A percentile compares a stretch with the other conserved stretches of the same genome.
These are phyloP conservation scores for Zygotorulaspora mrakii DNA, from an alignment of 1,139 yeast genomes.

Conservation along the genomic window DNA sequence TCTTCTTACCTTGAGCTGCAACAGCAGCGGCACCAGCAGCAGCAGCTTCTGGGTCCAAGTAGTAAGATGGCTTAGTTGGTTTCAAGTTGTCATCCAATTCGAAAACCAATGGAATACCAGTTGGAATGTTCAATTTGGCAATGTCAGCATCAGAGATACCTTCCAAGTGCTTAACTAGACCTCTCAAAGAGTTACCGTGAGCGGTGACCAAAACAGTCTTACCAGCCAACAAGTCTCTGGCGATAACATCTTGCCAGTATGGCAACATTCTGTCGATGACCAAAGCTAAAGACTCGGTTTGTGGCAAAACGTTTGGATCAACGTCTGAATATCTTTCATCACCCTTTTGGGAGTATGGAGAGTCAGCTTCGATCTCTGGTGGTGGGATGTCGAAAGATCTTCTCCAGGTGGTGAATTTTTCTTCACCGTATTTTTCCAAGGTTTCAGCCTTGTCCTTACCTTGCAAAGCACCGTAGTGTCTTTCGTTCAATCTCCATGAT, in stretches of 20 bases:
- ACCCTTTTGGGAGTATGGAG: conserved; percentile 78
- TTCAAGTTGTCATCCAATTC: conserved; percentile 84
- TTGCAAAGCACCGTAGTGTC: conserved; percentile 98
- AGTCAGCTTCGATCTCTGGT: conserved; percentile 74
- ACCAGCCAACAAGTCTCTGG: conserved; percentile 77
- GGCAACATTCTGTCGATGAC: conserved; percentile 97
- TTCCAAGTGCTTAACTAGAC: conserved; percentile 93
- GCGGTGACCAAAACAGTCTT: conserved; percentile 94
- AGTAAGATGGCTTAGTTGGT: conserved; percentile 91
- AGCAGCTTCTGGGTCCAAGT: conserved; percentile 99
- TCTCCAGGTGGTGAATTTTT: conserved; percentile 96
- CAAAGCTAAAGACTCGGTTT: conserved; percentile 90
- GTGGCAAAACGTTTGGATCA: conserved; percentile 83
- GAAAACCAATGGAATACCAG: conserved; percentile 97
- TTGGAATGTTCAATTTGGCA: conserved; percentile 93
- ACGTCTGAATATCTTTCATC: conserved; percentile 81
- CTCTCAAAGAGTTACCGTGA: conserved; percentile 98
- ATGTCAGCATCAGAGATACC: conserved; percentile 88
- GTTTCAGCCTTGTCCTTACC: conserved; percentile 98
- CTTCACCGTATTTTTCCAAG: conserved; percentile 81
- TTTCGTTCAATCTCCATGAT: conserved; percentile 97
- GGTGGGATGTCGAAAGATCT: conserved; percentile 98
- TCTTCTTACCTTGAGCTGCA: conserved; percentile 88
- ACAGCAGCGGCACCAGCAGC: conserved; percentile 99
- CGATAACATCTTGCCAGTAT: conserved; percentile 93